Base-by-base conservation (phyloP, 768 basidiomycete species). In the Infundibulicybe gibba region DNA sequence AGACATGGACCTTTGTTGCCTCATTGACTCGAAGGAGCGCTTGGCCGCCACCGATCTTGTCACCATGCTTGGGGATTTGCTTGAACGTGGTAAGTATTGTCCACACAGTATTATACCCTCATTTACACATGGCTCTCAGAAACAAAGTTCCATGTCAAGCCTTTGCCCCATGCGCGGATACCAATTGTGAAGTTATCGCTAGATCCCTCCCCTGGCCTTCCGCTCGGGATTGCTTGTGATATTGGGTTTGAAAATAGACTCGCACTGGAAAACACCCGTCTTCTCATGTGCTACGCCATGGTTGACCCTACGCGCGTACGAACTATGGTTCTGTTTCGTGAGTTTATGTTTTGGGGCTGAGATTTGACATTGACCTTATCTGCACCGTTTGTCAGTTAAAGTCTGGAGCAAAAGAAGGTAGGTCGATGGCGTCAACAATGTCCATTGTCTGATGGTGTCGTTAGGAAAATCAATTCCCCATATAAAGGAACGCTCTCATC, bases 1-100 rank as follows among this genome's bases (percentile, higher is more conserved):
- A 97, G 95, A 99, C 68, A 98, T 99, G 95, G 95, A 99, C 69
- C 72, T 99, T 31, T 97, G 94, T 63, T 97, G 94, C 67, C 77
- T 99, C 62, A 91, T 97, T 63, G 91, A 95, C 65, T 87, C 90
- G 8, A 79, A 84, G 48, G 85, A 85, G 67, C 88, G 73, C 49
- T 81, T 80, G 53, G 77, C 86, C 31, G 86, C 95, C 11, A 76
- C 87, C 35, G 90, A 97, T 76, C 81, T 98, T 38, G 95, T 99
- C 54, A 90, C 87, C 51, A 87, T 90, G 82, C 80, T 97, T 39
- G 94, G 92, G 39, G 88, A 94, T 67, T 75, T 97, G 48, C 82
- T 98, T 17, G 90, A 95, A 71, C 81, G 90, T 65, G 93, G 95
- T 94, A 58, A 51, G 83, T 76, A 43, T 25, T 39, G 44, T 15